Evolutionary conservation across 2,329 filamentous ascomycete genomes (phyloP).

Genomic region (Coniochaeta pulveracea): DNA sequence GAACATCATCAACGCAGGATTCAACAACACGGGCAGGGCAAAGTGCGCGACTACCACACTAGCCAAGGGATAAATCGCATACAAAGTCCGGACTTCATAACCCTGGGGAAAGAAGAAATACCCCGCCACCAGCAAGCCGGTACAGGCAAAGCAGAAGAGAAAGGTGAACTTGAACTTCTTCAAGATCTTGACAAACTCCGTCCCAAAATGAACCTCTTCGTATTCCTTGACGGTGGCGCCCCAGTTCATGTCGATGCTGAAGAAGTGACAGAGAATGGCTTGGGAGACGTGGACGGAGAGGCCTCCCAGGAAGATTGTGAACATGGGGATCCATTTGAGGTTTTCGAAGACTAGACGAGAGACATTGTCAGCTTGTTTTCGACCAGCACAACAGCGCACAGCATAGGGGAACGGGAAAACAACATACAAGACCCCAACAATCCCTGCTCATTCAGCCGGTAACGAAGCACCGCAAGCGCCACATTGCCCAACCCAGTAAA

Average conservation of each 20-base stretch:
- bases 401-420: no score
- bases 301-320: slow-evolving; percentile 29
- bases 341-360: slow-evolving; percentile 33
- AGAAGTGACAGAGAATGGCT: slow-evolving; percentile 29
- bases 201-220: slow-evolving; percentile 43
- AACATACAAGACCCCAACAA: slow-evolving; percentile 25
- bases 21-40: slow-evolving; percentile 45
- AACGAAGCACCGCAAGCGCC: slow-evolving; percentile 49
- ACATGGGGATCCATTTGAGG: slow-evolving; percentile 43
- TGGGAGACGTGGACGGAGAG: slow-evolving; percentile 29
- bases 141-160: slow-evolving; percentile 32
- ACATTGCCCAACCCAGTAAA: slow-evolving; percentile 53
- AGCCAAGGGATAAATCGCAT: slow-evolving; percentile 46
- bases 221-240: slow-evolving; percentile 48
- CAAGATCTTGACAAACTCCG: slow-evolving; percentile 42
- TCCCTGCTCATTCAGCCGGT: slow-evolving; percentile 43
- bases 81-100: slow-evolving; percentile 47
- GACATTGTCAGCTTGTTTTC: no score
- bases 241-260: slow-evolving; percentile 33
- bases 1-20: slow-evolving; percentile 54
- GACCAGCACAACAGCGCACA: no score
- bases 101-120: slow-evolving; percentile 31
- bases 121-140: slow-evolving; percentile 35
- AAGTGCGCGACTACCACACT: slow-evolving; percentile 43
- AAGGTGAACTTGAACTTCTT: slow-evolving; percentile 45